phyloP scores from a whole-genome alignment of 495 filamentous ascomycete species.

The Cercophora newfieldiana region DNA sequence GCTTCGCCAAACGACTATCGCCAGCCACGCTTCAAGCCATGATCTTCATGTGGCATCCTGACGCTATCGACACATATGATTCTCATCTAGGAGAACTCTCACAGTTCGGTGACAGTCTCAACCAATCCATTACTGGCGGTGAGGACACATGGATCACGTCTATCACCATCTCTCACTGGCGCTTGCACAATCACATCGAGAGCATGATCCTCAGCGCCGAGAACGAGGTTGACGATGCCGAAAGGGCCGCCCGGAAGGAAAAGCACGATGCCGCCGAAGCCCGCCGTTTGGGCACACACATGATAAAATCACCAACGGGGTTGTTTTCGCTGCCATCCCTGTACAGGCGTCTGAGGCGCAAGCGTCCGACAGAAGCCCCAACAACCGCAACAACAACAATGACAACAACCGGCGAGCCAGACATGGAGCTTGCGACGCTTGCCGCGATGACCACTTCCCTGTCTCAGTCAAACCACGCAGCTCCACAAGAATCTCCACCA shows the following conservation, averaged over 20 bases:
- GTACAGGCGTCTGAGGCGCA: not conserved
- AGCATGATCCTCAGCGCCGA: not conserved
- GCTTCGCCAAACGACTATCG: slow-evolving; percentile 3
- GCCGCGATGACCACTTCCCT: not conserved
- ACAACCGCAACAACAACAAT: no score
- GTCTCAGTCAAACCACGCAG: not conserved
- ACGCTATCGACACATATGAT: slow-evolving; percentile 10
- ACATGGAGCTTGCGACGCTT: not conserved
- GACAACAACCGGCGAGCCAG: not conserved
- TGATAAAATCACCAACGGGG: not conserved
- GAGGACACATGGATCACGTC: not conserved
- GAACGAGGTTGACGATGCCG: not conserved
- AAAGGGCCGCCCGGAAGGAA: not conserved
- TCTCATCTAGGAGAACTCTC: not conserved
- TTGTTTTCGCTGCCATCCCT: not conserved
- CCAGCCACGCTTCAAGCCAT: not conserved
- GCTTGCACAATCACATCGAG: not conserved
- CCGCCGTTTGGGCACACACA: not conserved
- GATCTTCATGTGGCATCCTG: slow-evolving; percentile 9
- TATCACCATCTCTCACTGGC: slow-evolving; percentile 6
- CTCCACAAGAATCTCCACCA: not conserved
- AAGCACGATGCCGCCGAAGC: not conserved
- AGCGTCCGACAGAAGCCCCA: not conserved
- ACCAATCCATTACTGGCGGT: not conserved
- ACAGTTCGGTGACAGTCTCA: not conserved